Evolutionary conservation across 208 protist species (phyloP).

Genomic region (Trypanosoma platydactyli): DNA sequence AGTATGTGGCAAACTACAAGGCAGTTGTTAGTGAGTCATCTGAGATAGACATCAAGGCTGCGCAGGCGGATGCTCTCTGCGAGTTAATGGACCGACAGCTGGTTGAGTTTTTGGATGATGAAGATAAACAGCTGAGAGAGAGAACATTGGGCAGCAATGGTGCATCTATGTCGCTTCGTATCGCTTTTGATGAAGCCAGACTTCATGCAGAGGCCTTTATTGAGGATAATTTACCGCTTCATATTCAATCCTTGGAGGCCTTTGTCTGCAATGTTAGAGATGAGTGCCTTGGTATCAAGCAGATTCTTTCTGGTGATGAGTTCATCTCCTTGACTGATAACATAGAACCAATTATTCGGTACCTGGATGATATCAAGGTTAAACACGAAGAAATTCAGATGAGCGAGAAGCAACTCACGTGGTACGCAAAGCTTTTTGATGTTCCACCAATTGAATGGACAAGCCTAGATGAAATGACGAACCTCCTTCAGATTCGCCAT

Average conservation of each 20-base stretch:
- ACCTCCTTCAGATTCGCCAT: constrained; percentile 65
- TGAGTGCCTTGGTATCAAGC: constrained; percentile 79
- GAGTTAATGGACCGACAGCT: constrained; percentile 91
- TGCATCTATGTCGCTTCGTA: constrained; percentile 70
- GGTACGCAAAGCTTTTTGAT: constrained; percentile 88
- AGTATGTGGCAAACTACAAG: constrained; percentile 86
- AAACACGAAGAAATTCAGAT: constrained; percentile 77
- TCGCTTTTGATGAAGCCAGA: constrained; percentile 82
- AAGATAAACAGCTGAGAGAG: constrained; percentile 89
- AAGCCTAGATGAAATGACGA: constrained; percentile 57
- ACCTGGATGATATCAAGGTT: constrained; percentile 73
- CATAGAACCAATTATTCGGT: constrained; percentile 84
- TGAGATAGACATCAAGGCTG: constrained; percentile 59
- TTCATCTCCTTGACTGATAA: constrained; percentile 81
- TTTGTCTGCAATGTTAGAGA: constrained; percentile 84
- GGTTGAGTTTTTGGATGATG: constrained; percentile 87
- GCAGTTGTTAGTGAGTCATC: constrained; percentile 49
- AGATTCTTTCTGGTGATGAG: constrained; percentile 86
- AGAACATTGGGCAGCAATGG: constrained; percentile 78
- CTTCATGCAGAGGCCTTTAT: constrained; percentile 88
- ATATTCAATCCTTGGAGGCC: constrained; percentile 67
- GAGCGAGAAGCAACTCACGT: constrained; percentile 68
- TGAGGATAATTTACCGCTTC: constrained; percentile 76
- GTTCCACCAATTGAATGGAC: constrained; percentile 78
- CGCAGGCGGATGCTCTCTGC: constrained; percentile 86